These are phyloP conservation scores for Lachnellula cervina DNA, from an alignment of 2,329 filamentous ascomycete genomes.

Conservation along the genomic window DNA sequence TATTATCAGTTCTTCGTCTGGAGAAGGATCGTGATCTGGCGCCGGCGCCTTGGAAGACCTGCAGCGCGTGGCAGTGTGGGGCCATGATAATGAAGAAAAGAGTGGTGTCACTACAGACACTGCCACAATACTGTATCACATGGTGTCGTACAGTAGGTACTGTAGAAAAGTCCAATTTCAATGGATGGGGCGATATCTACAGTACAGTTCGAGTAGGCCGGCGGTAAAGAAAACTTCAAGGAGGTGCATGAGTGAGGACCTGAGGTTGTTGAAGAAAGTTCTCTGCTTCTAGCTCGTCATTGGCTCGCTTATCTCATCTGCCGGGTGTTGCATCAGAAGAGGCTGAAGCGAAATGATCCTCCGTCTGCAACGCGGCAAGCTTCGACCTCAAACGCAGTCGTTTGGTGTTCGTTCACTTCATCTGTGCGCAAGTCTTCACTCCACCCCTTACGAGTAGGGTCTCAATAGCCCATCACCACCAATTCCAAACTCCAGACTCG, in stretches of 20 bases:
- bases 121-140: neutral
- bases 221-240: neutral
- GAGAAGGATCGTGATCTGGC: neutral
- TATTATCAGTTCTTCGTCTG: neutral
- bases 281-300: neutral
- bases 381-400: neutral
- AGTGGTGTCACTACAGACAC: neutral
- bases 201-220: no score
- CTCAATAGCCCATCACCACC: neutral
- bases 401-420: neutral
- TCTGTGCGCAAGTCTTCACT: neutral
- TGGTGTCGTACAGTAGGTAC: neutral
- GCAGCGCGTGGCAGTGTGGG: conserved; percentile 1
- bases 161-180: neutral
- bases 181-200: neutral
- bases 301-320: neutral
- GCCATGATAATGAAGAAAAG: neutral
- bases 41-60: neutral
- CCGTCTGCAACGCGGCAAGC: neutral
- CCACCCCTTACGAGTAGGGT: neutral
- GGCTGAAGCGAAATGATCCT: neutral
- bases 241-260: neutral
- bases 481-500: neutral
- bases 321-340: neutral
- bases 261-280: neutral